Evolutionary conservation across 306 rosid species (phyloP), one percentile per base, ranked within the genome.

Genomic region (Dalbergia cultrata): DNA sequence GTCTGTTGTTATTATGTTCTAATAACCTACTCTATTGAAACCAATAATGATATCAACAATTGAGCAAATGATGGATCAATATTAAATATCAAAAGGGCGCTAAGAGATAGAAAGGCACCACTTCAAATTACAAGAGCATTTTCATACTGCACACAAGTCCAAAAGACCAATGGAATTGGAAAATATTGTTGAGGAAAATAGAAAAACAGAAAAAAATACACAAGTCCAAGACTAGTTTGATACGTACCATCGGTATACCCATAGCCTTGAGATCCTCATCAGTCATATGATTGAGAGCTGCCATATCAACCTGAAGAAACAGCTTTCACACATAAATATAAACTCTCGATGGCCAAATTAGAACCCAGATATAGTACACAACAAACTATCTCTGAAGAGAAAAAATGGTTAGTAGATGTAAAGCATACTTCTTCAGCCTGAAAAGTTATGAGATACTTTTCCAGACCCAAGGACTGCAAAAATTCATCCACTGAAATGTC

Each of bases 211-310:
- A 71, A 26, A 26, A 72, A 22, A 13, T 34, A 34, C 63, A 60
- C 34, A 52, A 43, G 35, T 57, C 41, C 21, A 75, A 67, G 17
- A 66, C 14, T 70, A 34, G 71, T 35, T 71, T 52, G 22, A 67
- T 21, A 67, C 80, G 39, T 90, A 96, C 99, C 99, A 96, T 96
- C 35, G 99, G 99, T 71, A 96, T 92, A 62, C 99, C 97, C 90
- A 96, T 84, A 64, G 87, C 99, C 92, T 96, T 96, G 82, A 96
- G 93, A 84, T 96, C 99, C n/a, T 96, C 97, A 65, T 96, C 99
- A 70, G 91, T 89, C 99, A 96, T 96, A 82, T 96, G 99, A 81
- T 86, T 77, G 72, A 96, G 98, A 62, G 98, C 99, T 45, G 98
- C 80, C 99, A 96, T 92, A 81, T 96, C 99, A 88, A 96, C 93